phyloP scores from a whole-genome alignment of 2,329 filamentous ascomycete species.

The Colletotrichum destructivum region DNA sequence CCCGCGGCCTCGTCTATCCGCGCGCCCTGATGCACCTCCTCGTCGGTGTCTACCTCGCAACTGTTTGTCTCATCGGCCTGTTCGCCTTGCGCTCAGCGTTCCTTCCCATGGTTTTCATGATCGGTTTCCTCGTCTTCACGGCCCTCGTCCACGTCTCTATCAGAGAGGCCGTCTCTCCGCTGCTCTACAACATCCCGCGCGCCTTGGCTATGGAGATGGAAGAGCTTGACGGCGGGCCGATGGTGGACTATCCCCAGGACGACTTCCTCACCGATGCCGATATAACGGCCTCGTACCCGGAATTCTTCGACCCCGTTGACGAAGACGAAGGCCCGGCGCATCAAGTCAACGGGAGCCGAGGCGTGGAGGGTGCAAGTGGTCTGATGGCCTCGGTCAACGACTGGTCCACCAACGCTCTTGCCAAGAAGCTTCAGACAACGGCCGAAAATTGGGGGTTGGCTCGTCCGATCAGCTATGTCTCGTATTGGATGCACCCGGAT shows the following conservation, averaged over 20 bases:
- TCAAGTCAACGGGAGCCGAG: constrained; percentile 49
- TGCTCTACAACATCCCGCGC: constrained; percentile 85
- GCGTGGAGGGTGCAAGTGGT: constrained; percentile 56
- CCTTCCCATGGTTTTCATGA: constrained; percentile 82
- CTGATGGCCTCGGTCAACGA: constrained; percentile 51
- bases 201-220: constrained; percentile 72
- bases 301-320: constrained; percentile 44
- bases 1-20: constrained; percentile 88
- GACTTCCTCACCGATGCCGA: constrained; percentile 35
- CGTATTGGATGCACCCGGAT: constrained; percentile 48
- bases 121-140: constrained; percentile 82
- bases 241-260: constrained; percentile 5
- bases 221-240: constrained; percentile 51
- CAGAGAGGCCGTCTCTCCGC: constrained; percentile 80
- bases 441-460: constrained; percentile 49
- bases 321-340: constrained; percentile 45
- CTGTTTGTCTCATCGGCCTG: constrained; percentile 87
- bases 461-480: constrained; percentile 47
- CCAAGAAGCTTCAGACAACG: constrained; percentile 50
- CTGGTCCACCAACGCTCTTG: constrained; percentile 56
- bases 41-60: constrained; percentile 85
- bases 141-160: constrained; percentile 82
- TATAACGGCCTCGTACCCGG: constrained; percentile 29
- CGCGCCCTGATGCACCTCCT: constrained; percentile 90
- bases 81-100: constrained; percentile 79